A percentile compares a stretch with the other conserved stretches of the same genome.
phyloP scores from a whole-genome alignment of 2,329 filamentous ascomycete genomes.

The Nothopassalora personata region DNA sequence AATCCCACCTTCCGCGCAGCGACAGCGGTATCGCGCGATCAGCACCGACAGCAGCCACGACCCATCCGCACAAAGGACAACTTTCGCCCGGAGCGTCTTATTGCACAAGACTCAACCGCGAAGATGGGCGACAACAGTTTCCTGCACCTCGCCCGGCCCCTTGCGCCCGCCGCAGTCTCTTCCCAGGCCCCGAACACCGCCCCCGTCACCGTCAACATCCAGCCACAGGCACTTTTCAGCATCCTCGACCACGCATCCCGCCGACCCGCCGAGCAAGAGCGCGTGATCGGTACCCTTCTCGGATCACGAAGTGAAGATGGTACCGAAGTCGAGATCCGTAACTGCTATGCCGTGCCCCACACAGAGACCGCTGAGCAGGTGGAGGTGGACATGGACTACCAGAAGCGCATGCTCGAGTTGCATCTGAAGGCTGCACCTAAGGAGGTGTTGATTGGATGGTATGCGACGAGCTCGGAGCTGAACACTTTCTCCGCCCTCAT shows the following conservation, averaged over 20 bases:
- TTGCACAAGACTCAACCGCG: conserved; percentile 4
- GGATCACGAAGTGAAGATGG: conserved; percentile 94
- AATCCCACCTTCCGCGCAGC: background rate
- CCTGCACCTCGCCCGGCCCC: conserved; percentile 87
- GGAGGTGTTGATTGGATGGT: conserved; percentile 95
- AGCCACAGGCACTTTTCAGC: conserved; percentile 75
- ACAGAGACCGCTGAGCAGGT: conserved; percentile 98
- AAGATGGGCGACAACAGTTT: conserved; percentile 61
- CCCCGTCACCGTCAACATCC: conserved; percentile 89
- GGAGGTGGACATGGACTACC: conserved; percentile 99
- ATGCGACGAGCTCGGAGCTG: conserved; percentile 91
- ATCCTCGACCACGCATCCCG: conserved; percentile 85
- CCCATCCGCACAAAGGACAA: background rate
- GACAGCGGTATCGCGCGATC: background rate
- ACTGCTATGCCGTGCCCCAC: conserved; percentile 96
- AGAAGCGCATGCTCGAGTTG: conserved; percentile 96
- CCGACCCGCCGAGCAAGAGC: conserved; percentile 84
- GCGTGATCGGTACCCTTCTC: conserved; percentile 93
- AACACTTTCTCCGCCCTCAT: conserved; percentile 98
- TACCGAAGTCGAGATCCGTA: conserved; percentile 90
- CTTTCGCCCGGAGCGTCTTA: conserved; percentile 13
- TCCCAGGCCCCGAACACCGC: conserved; percentile 73
- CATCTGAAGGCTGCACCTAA: conserved; percentile 91
- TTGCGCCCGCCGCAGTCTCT: conserved; percentile 74
- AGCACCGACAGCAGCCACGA: background rate